Evolutionary conservation across 352 stramenopile species (phyloP).

Genomic region (Phytophthora boehmeriae): DNA sequence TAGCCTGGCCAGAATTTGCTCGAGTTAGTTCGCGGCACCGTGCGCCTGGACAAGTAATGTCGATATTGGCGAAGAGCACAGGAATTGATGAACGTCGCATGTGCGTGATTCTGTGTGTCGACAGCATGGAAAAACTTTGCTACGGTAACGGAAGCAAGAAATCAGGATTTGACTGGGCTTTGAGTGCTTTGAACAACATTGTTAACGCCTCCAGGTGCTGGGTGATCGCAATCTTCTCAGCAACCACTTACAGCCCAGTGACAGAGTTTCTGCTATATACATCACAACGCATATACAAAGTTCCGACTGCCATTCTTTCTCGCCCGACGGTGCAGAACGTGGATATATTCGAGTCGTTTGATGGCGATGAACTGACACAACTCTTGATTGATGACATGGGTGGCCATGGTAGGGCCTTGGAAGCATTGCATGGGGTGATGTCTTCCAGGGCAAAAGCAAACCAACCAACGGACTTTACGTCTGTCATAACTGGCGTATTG

Average conservation of each 20-base stretch:
- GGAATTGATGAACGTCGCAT: constrained; percentile 8
- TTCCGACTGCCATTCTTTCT: constrained; percentile 4
- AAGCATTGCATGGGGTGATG: constrained; percentile 23
- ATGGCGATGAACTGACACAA: constrained; percentile 6
- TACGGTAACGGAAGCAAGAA: constrained; percentile 12
- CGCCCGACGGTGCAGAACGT: constrained; percentile 5
- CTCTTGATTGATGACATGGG: constrained; percentile 26
- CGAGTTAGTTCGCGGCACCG: background rate
- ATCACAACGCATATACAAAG: constrained; percentile 3
- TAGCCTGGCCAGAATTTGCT: constrained; percentile 2
- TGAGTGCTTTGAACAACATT: constrained; percentile 2
- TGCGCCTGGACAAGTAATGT: constrained; percentile 3
- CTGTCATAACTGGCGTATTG: constrained; percentile 7
- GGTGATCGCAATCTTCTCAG: constrained; percentile 14
- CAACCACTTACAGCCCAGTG: constrained; percentile 15
- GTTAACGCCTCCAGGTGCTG: constrained; percentile 12
- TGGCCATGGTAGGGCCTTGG: constrained; percentile 21
- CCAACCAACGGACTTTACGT: background rate
- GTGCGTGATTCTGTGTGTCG: constrained; percentile 30
- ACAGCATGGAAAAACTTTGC: constrained; percentile 6
- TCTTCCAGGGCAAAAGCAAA: no score
- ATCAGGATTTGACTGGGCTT: no score
- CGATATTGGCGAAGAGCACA: constrained; percentile 13
- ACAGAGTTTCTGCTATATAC: constrained; percentile 8
- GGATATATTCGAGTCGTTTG: constrained; percentile 7